Evolutionary conservation across 2,329 filamentous ascomycete species (phyloP).

Genomic region (Cryphonectria parasitica): DNA sequence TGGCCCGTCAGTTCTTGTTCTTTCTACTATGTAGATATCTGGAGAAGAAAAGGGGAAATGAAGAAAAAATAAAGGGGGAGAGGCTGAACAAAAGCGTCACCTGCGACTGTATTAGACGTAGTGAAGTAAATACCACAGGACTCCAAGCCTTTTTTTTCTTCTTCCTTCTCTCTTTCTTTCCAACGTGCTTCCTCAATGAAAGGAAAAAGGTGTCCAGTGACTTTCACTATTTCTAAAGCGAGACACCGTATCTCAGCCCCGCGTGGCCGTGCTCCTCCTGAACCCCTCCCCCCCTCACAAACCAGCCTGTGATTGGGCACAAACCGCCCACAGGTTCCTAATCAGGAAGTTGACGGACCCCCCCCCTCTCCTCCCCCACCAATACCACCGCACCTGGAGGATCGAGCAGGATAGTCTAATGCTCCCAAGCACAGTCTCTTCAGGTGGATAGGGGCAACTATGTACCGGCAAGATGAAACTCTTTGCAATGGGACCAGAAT

Average conservation of each 20-base stretch:
- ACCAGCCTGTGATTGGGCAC: constrained; percentile 5
- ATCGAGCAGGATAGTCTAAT: too few relatives aligned
- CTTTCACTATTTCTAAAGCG: neutral
- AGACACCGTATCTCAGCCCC: neutral
- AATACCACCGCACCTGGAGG: too few relatives aligned
- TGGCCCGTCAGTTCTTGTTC: neutral
- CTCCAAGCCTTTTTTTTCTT: neutral
- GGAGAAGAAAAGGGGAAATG: neutral
- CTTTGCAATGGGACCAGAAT: neutral
- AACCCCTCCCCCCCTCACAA: neutral
- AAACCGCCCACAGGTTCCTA: neutral
- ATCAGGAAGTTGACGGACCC: constrained; percentile 3
- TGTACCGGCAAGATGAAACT: neutral
- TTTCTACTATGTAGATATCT: neutral
- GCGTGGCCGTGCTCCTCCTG: neutral
- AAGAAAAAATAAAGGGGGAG: too few relatives aligned
- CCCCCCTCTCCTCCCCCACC: too few relatives aligned
- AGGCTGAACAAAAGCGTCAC: neutral
- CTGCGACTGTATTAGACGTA: neutral
- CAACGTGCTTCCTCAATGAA: neutral
- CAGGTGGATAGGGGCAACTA: too few relatives aligned
- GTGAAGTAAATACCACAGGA: neutral
- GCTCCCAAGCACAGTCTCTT: neutral
- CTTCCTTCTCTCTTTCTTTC: neutral
- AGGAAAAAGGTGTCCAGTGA: neutral